phyloP scores from a whole-genome alignment of 2,329 filamentous ascomycete genomes.

The Zymoseptoria crescenta region DNA sequence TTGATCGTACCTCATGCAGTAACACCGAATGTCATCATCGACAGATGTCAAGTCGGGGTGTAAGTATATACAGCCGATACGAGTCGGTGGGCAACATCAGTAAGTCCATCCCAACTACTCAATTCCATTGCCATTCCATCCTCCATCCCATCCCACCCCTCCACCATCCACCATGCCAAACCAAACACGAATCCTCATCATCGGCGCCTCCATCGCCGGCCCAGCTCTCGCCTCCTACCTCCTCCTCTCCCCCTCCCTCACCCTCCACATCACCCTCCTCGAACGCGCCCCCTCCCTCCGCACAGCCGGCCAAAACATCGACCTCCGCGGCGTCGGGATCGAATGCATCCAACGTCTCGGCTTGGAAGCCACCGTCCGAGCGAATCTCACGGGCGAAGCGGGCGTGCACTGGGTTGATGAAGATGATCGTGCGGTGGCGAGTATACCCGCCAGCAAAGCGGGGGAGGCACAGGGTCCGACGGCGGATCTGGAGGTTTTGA shows the following conservation, averaged over 20 bases:
- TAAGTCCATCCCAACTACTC: neutral
- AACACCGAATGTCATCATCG: neutral
- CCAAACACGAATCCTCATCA: slow-evolving; percentile 19
- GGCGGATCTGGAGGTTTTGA: slow-evolving; percentile 28
- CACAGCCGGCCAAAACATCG: slow-evolving; percentile 27
- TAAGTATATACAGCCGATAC: neutral
- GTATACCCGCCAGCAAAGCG: slow-evolving; percentile 20
- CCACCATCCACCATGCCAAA: neutral
- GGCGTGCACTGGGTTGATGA: slow-evolving; percentile 25
- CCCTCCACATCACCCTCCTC: slow-evolving; percentile 24
- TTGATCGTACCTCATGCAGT: too few species aligned
- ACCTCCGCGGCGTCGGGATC: slow-evolving; percentile 25
- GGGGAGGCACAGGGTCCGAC: slow-evolving; percentile 22
- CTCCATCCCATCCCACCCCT: too few species aligned
- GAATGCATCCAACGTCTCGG: slow-evolving; percentile 25
- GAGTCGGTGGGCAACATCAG: neutral
- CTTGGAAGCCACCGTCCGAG: slow-evolving; percentile 21
- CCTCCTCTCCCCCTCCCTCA: slow-evolving; percentile 12
- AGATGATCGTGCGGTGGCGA: slow-evolving; percentile 15
- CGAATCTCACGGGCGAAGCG: slow-evolving; percentile 21
- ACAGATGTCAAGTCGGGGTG: neutral
- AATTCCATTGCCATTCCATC: neutral
- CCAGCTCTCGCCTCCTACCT: slow-evolving; percentile 23
- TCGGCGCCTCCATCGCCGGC: slow-evolving; percentile 25
- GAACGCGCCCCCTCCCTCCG: slow-evolving; percentile 18